These are phyloP conservation scores for Suhomyces pyralidae DNA, from an alignment of 805 yeast species.

Conservation along the genomic window DNA sequence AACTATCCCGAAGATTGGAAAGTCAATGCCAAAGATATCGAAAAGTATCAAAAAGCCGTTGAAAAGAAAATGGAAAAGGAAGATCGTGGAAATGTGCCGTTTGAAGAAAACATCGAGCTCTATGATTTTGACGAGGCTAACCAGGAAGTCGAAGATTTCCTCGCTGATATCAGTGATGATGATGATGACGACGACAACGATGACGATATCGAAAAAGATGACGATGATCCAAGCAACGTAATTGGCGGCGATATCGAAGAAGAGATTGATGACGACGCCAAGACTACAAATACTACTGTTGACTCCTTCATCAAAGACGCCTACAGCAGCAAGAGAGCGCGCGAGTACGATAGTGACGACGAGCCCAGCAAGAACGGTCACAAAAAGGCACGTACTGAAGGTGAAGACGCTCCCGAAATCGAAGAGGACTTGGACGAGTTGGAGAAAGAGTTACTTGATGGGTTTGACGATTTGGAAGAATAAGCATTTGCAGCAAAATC, in stretches of 20 bases:
- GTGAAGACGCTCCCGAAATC: conserved; percentile 9
- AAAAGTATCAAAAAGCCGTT: conserved; percentile 37
- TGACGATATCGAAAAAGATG: conserved; percentile 8
- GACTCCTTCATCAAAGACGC: conserved; percentile 12
- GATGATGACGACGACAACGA: conserved; percentile 26
- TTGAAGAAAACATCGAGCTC: conserved; percentile 21
- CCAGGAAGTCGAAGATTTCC: conserved; percentile 46
- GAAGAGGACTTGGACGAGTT: conserved; percentile 42
- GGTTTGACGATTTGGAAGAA: conserved; percentile 49
- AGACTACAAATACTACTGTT: conserved; percentile 5
- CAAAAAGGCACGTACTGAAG: conserved; percentile 7
- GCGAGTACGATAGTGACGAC: conserved; percentile 3
- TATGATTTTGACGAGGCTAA: conserved; percentile 42
- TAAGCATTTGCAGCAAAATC: not conserved
- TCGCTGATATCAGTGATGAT: conserved; percentile 43
- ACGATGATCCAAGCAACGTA: conserved; percentile 14
- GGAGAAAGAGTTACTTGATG: conserved; percentile 50
- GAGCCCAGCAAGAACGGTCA: conserved; percentile 3
- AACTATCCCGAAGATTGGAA: conserved; percentile 44
- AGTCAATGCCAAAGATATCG: conserved; percentile 44
- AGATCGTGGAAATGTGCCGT: not conserved
- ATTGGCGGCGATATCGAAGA: conserved; percentile 16
- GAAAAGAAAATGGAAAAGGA: conserved; percentile 17
- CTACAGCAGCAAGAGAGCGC: conserved; percentile 5
- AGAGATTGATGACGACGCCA: conserved; percentile 9